Evolutionary conservation across 495 filamentous ascomycete genomes (phyloP).

Genomic region (Hypoxylon rickii): DNA sequence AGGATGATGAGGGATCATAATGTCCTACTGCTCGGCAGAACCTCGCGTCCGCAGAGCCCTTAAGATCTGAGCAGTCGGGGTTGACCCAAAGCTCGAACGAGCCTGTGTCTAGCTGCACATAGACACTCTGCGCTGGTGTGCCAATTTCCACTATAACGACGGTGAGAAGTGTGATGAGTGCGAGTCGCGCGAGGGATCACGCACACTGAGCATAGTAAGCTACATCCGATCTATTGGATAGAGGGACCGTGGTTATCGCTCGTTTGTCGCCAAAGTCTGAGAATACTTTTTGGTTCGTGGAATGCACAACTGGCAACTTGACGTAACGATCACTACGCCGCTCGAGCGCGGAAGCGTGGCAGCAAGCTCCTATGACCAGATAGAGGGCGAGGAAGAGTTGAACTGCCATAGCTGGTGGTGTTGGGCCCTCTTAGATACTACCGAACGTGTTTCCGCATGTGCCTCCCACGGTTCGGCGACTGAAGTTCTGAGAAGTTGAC

Average conservation of each 20-base stretch:
- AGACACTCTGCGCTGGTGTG: slow-evolving; percentile 51
- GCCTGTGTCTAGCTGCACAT: slow-evolving; percentile 55
- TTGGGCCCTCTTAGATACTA: slow-evolving; percentile 19
- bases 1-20: slow-evolving; percentile 46
- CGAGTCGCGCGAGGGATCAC: slow-evolving; percentile 3
- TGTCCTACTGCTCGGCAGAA: slow-evolving; percentile 50
- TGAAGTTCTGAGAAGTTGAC: neutral
- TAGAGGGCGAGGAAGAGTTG: slow-evolving; percentile 37
- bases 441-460: slow-evolving; percentile 40
- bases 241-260: slow-evolving; percentile 44
- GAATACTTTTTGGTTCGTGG: slow-evolving; percentile 48
- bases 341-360: slow-evolving; percentile 30
- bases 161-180: slow-evolving; percentile 20
- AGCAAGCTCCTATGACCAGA: slow-evolving; percentile 40
- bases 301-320: slow-evolving; percentile 53
- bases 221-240: slow-evolving; percentile 54
- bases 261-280: slow-evolving; percentile 40
- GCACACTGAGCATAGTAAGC: slow-evolving; percentile 55
- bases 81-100: slow-evolving; percentile 59
- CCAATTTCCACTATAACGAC: slow-evolving; percentile 49
- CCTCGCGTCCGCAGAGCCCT: slow-evolving; percentile 38
- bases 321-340: slow-evolving; percentile 40
- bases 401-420: slow-evolving; percentile 47
- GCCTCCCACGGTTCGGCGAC: slow-evolving; percentile 8
- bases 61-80: slow-evolving; percentile 48